Evolutionary conservation across 495 filamentous ascomycete genomes (phyloP).

Genomic region (Melanomma pulvis-pyrius): DNA sequence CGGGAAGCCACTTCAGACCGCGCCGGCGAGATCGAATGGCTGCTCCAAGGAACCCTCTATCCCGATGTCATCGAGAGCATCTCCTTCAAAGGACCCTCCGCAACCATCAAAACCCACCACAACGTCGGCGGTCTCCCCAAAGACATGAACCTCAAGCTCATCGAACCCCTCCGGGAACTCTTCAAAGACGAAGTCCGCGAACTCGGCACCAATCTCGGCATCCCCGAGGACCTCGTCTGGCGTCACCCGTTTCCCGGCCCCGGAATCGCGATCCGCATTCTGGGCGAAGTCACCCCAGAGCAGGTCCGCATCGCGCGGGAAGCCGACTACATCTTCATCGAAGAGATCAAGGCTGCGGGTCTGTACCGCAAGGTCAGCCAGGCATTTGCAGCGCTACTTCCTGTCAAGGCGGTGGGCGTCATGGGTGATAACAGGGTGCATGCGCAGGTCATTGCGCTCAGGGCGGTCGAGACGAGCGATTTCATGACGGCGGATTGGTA

Average conservation of each 20-base stretch:
- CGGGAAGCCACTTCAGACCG: constrained; percentile 61
- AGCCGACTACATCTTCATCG: constrained; percentile 88
- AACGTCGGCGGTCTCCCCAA: constrained; percentile 77
- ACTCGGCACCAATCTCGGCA: constrained; percentile 76
- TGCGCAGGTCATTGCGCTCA: constrained; percentile 61
- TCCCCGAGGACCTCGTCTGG: constrained; percentile 76
- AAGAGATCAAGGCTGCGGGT: constrained; percentile 79
- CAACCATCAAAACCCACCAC: constrained; percentile 84
- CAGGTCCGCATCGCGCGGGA: constrained; percentile 77
- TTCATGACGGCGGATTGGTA: constrained; percentile 84
- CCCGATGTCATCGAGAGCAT: constrained; percentile 81
- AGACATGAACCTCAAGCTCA: constrained; percentile 65
- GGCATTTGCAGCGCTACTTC: constrained; percentile 80
- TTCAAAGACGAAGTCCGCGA: constrained; percentile 84
- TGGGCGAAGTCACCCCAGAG: constrained; percentile 84
- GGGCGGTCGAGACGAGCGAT: constrained; percentile 76
- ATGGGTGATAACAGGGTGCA: constrained; percentile 76
- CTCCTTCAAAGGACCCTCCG: constrained; percentile 77
- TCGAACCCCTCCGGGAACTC: constrained; percentile 78
- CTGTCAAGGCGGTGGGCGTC: constrained; percentile 73
- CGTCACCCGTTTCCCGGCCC: constrained; percentile 85
- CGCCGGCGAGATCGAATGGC: constrained; percentile 75
- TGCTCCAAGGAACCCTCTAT: constrained; percentile 85
- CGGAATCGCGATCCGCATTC: constrained; percentile 84
- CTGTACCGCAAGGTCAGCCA: constrained; percentile 81